Evolutionary conservation across 2,329 filamentous ascomycete genomes (phyloP).

Genomic region (Penicillium sp.): DNA sequence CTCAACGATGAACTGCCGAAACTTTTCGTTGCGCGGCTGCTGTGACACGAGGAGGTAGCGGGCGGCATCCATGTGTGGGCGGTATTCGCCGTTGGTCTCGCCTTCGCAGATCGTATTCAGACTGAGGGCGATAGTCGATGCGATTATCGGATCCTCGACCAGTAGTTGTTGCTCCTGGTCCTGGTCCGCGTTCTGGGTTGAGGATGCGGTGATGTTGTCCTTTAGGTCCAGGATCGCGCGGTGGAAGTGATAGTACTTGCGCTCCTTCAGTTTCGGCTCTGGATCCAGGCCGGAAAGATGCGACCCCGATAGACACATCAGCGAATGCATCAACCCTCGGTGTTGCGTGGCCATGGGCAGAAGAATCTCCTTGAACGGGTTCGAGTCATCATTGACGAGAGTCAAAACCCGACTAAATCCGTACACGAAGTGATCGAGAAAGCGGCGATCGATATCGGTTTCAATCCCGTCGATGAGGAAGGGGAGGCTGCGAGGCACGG

Average conservation of each 20-base stretch:
- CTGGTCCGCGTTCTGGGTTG: conserved; percentile 6
- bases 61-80: conserved; percentile 73
- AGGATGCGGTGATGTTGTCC: conserved; percentile 36
- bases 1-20: conserved; percentile 66
- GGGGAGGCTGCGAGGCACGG: conserved; percentile 47
- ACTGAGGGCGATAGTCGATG: conserved; percentile 56
- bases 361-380: conserved; percentile 80
- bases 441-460: conserved; percentile 70
- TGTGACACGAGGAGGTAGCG: conserved; percentile 62
- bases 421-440: conserved; percentile 78
- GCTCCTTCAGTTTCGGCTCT: conserved; percentile 49
- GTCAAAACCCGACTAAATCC: conserved; percentile 76
- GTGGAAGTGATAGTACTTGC: conserved; percentile 54
- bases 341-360: conserved; percentile 76
- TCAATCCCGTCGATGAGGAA: conserved; percentile 75
- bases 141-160: conserved; percentile 57
- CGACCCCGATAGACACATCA: conserved; percentile 75
- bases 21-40: conserved; percentile 60
- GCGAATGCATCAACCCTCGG: conserved; percentile 81
- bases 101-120: conserved; percentile 60
- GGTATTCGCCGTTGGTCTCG: conserved; percentile 64
- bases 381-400: conserved; percentile 72
- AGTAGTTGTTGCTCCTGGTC: conserved; percentile 35
- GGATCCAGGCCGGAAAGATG: conserved; percentile 57
- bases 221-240: conserved; percentile 40